Base-by-base conservation (phyloP, 164 flowering plant species). In the Litsea cubeba region DNA sequence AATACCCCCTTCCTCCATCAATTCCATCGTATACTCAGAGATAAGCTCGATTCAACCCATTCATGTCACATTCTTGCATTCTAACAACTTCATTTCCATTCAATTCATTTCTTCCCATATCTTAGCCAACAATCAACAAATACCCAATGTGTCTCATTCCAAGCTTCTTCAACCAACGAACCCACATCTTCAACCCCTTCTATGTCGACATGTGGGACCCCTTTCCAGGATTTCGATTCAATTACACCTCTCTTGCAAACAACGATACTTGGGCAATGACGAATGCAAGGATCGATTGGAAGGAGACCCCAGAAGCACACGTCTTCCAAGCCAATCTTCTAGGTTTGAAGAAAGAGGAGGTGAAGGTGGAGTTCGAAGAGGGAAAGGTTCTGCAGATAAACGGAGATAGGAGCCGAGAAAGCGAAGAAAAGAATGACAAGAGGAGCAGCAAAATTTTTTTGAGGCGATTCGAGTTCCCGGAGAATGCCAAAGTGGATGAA, bases 341-440 rank as follows among this genome's bases (percentile, higher is more conserved):
- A 1, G 84, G 86, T 12, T 22, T 81, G 3, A 83, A 72, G 62
- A 83, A 81, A 68, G 86, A 81, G 26, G 82, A 82, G 49, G 83
- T 82, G 74, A 80, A 76, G 72, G 84, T 84, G 50, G 80, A 84
- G 50, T 69, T 82, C 2, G 86, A 84, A n/a, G 83, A 84, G 5
- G 84, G 79, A 3, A 75, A 63, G 20, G 79, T 84, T 8, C 77
- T 83, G 3, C 75, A 81, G 77, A 83, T 83, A 2, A 77, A 80
- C 54, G 81, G 82, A 25, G 83, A 79, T 78, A 74, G 81, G 75
- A 74, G 50, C 10, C 24, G 54, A 20, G 83, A 84, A 71, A 60
- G 35, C 22, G 83, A 82, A 49, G 82, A 82, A 64, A 80, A 82
- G 74, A 81, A 68, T 4, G 84, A 80, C 69, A 72, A 69, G 65